A percentile compares a stretch with the other conserved stretches of the same genome.
Evolutionary conservation across 176 grass and related monocot species (phyloP).

Genomic region (Oryza nivara): DNA sequence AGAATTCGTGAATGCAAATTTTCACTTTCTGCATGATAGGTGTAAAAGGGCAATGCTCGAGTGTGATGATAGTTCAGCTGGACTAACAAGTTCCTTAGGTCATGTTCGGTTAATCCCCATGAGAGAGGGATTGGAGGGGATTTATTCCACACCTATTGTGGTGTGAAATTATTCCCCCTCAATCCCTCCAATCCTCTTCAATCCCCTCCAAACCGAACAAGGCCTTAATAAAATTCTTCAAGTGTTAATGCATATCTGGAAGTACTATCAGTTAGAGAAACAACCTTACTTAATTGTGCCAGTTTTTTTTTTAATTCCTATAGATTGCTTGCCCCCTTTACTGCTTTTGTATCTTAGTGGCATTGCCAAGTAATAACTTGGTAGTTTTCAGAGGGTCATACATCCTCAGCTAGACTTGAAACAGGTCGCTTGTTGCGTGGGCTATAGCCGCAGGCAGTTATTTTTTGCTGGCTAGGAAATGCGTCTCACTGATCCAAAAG

Average conservation of each 20-base stretch:
- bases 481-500: not conserved
- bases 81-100: slow-evolving; percentile 2
- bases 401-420: not conserved
- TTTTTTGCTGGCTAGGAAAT: not conserved
- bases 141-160: too few relatives aligned
- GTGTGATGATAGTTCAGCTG: not conserved
- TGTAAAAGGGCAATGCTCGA: slow-evolving; percentile 3
- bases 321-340: not conserved
- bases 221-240: not conserved
- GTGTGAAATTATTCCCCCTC: too few relatives aligned
- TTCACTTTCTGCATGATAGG: not conserved
- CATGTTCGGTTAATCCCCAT: too few relatives aligned
- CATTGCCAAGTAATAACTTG: not conserved
- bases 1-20: not conserved
- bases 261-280: slow-evolving; percentile 6
- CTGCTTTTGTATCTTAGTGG: not conserved
- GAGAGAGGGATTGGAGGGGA: too few relatives aligned
- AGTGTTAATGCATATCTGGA: not conserved
- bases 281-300: not conserved
- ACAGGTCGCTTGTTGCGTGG: not conserved
- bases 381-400: slow-evolving; percentile 2
- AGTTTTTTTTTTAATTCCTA: not conserved
- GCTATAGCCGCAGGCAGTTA: not conserved
- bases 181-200: too few relatives aligned
- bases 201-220: too few relatives aligned